phyloP scores from a whole-genome alignment of 139 green algal genomes.

The Closterium sp. region DNA sequence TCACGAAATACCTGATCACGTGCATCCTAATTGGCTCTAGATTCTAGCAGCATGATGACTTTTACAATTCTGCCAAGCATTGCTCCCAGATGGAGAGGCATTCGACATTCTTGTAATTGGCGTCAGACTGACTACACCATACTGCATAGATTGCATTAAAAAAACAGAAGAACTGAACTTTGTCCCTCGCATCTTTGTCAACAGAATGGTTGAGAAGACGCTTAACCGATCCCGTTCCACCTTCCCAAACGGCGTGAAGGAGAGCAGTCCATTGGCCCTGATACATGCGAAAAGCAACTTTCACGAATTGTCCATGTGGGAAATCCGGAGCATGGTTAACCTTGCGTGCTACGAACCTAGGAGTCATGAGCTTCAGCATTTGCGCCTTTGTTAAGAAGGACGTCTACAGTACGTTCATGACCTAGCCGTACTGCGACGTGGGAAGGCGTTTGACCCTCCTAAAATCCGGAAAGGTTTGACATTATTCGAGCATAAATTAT shows the following conservation, averaged over 20 bases:
- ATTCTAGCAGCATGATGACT: conserved; percentile 30
- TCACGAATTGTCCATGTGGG: too few species aligned
- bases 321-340: too few species aligned
- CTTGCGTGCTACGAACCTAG: too few species aligned
- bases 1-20: conserved; percentile 1
- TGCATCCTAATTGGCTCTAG: conserved; percentile 20
- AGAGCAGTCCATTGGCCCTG: conserved; percentile 33
- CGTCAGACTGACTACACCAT: neutral
- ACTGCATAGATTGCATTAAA: neutral
- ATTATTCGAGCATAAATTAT: too few species aligned
- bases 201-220: neutral
- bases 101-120: conserved; percentile 24
- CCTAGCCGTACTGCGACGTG: too few species aligned
- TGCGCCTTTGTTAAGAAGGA: too few species aligned
- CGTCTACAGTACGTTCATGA: too few species aligned
- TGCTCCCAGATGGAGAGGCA: conserved; percentile 19
- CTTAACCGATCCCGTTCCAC: conserved; percentile 20
- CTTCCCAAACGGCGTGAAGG: conserved; percentile 20
- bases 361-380: too few species aligned
- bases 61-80: conserved; percentile 27
- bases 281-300: too few species aligned
- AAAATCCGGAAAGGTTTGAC: too few species aligned
- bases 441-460: too few species aligned
- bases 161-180: neutral
- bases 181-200: conserved; percentile 15